Conservation (phyloP, 192 early-diverging fungal genomes). For the Rhizoclosmatium globosum region DNA sequence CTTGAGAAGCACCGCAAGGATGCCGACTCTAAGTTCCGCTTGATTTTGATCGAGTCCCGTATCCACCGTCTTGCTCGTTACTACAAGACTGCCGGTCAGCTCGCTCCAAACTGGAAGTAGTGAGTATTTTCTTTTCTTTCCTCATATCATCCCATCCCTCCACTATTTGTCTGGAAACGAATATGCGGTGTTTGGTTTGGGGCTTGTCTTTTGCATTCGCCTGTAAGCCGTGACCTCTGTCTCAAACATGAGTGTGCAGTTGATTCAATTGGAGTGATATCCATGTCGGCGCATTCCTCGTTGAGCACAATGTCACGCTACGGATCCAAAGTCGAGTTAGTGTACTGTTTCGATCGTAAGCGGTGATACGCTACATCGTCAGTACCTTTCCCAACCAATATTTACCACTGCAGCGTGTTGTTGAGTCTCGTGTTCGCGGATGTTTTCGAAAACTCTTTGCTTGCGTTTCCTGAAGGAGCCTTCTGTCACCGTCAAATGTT, state of each 20-base stretch:
- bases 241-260: background rate
- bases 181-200: background rate
- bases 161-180: background rate
- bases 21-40: constrained; percentile 97
- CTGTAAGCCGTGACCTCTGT: background rate
- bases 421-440: background rate
- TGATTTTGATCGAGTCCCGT: constrained; percentile 97
- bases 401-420: constrained; percentile 9
- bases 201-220: background rate
- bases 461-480: background rate
- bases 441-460: background rate
- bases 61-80: constrained; percentile 98
- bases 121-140: constrained; percentile 60
- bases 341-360: background rate
- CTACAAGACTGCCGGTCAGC: constrained; percentile 97
- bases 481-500: no score
- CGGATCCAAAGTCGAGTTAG: background rate
- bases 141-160: constrained; percentile 44
- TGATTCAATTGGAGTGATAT: background rate
- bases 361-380: background rate
- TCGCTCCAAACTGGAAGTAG: constrained; percentile 99
- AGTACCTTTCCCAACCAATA: background rate
- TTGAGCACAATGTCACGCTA: no score
- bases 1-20: constrained; percentile 99
- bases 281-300: no score